phyloP scores from a whole-genome alignment of 345 rosid species.

The Balakata baccata region DNA sequence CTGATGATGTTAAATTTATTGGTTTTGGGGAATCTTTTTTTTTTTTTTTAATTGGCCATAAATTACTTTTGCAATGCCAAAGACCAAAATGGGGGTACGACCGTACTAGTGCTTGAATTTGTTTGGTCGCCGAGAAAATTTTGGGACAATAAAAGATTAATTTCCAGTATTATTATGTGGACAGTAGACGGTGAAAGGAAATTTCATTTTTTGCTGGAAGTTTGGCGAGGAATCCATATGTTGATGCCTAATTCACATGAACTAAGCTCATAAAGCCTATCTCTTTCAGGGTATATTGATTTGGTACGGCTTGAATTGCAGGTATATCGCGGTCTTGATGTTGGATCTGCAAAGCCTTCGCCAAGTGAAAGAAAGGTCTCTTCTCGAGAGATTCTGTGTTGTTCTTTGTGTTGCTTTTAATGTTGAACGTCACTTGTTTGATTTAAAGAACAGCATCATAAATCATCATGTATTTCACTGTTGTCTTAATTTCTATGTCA shows the following conservation, averaged over 20 bases:
- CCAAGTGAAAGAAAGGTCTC: constrained; percentile 62
- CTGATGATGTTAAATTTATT: no score
- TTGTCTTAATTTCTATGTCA: not conserved
- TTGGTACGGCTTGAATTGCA: constrained; percentile 24
- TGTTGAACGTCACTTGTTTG: not conserved
- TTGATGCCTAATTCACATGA: not conserved
- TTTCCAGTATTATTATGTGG: not conserved
- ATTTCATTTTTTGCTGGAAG: not conserved
- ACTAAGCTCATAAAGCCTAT: not conserved
- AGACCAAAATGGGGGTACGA: no score
- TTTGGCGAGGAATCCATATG: not conserved
- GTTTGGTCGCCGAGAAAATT: not conserved
- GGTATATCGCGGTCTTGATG: constrained; percentile 87
- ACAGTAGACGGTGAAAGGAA: not conserved
- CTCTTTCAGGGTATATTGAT: not conserved
- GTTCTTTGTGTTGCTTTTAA: not conserved
- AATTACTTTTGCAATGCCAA: no score
- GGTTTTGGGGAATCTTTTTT: no score
- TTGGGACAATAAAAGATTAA: not conserved
- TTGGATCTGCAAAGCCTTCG: constrained; percentile 80
- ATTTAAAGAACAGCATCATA: not conserved
- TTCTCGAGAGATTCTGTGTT: not conserved
- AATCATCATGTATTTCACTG: not conserved
- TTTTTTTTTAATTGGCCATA: no score
- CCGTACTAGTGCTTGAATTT: no score